Percentiles rank a stretch among this genome's conserved stretches.
Evolutionary conservation across 192 early-diverging fungal species (phyloP).

Genomic region (Backusella tarrabulga): DNA sequence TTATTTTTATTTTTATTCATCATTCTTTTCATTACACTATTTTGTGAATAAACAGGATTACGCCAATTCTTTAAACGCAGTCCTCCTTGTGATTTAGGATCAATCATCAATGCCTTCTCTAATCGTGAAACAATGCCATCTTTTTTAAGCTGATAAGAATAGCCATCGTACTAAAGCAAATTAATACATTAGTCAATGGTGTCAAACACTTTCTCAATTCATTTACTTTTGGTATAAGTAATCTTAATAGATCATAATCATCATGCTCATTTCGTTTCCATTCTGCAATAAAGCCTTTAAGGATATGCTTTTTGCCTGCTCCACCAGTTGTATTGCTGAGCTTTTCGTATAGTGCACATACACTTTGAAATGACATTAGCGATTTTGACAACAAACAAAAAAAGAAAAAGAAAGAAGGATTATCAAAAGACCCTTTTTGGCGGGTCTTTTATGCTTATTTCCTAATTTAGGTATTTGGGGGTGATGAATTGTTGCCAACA

Average conservation of each 20-base stretch:
- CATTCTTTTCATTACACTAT: slow-evolving; percentile 35
- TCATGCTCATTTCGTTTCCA: not conserved
- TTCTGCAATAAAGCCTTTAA: not conserved
- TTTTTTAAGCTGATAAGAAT: slow-evolving; percentile 65
- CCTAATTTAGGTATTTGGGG: too few species aligned
- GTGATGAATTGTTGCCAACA: too few species aligned
- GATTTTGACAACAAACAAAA: not conserved
- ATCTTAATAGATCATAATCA: not conserved
- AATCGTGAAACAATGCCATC: slow-evolving; percentile 63
- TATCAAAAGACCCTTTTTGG: too few species aligned
- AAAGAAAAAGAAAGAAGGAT: not conserved
- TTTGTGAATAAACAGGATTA: slow-evolving; percentile 20
- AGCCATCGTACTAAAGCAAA: not conserved
- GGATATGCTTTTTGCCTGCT: not conserved
- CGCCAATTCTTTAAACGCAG: slow-evolving; percentile 50
- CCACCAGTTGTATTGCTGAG: not conserved
- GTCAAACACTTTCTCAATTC: not conserved
- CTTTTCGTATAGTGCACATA: not conserved
- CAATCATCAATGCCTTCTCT: slow-evolving; percentile 57
- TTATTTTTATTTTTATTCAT: not conserved
- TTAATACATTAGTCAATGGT: not conserved
- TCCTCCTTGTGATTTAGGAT: slow-evolving; percentile 56
- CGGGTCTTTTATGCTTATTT: too few species aligned
- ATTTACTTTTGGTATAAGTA: slow-evolving; percentile 6
- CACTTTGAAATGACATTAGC: not conserved